Percentiles rank a stretch among this genome's conserved stretches.
Conservation (phyloP, 2,329 filamentous ascomycete genomes). For the Capronia epimyces region DNA sequence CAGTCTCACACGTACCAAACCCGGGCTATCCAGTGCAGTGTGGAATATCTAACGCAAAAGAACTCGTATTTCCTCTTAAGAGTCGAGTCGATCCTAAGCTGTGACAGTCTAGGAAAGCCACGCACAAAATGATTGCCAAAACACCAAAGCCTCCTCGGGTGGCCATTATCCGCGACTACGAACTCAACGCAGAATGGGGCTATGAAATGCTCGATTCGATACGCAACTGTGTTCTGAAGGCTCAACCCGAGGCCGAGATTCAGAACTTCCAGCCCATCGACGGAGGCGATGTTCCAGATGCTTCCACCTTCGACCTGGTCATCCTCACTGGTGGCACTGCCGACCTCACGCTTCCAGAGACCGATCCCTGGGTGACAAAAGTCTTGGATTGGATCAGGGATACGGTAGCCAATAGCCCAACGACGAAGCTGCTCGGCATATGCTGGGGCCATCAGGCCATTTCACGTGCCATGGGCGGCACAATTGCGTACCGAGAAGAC, state of each 20-base stretch:
- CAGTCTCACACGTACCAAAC: too few relatives aligned
- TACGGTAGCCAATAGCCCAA: constrained; percentile 31
- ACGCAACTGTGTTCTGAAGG: background rate
- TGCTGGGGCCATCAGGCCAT: constrained; percentile 47
- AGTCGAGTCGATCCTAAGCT: too few relatives aligned
- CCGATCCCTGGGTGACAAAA: constrained; percentile 43
- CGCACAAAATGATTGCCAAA: constrained; percentile 5
- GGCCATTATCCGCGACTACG: constrained; percentile 10
- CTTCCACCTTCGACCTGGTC: constrained; percentile 6
- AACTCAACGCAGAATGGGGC: background rate
- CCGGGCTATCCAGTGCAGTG: too few relatives aligned
- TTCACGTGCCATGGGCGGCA: constrained; percentile 28
- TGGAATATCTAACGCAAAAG: too few relatives aligned
- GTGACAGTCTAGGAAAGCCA: too few relatives aligned
- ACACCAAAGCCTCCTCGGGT: constrained; percentile 1
- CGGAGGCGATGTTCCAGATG: constrained; percentile 6
- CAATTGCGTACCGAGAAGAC: constrained; percentile 1
- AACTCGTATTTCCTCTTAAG: too few relatives aligned
- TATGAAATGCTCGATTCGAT: constrained; percentile 11
- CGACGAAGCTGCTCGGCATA: constrained; percentile 37
- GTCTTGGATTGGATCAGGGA: constrained; percentile 39
- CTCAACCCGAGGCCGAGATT: constrained; percentile 1
- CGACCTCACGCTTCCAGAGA: constrained; percentile 4
- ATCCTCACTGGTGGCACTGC: constrained; percentile 11
- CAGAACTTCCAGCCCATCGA: constrained; percentile 9